These are phyloP conservation scores for Petrea volubilis DNA, from an alignment of 257 asterid genomes.

Conservation along the genomic window DNA sequence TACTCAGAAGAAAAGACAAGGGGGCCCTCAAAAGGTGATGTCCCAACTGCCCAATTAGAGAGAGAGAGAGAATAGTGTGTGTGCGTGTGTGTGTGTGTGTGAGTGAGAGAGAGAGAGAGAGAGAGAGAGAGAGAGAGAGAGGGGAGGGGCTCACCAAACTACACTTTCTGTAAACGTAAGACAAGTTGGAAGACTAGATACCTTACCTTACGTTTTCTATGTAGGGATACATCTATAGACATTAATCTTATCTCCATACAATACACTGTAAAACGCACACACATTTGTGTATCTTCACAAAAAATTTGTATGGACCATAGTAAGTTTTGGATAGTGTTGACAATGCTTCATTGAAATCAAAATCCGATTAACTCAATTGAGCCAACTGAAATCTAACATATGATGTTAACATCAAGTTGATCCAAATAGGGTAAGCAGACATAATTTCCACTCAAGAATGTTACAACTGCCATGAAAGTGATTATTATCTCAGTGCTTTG, in stretches of 20 bases:
- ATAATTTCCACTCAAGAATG: background rate
- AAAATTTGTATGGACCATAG: no score
- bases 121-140: no score
- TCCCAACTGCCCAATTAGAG: background rate
- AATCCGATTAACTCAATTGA: background rate
- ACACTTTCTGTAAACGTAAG: background rate
- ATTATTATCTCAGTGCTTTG: background rate
- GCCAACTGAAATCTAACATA: background rate
- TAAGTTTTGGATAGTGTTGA: no score
- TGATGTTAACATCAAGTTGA: background rate
- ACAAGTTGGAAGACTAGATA: background rate
- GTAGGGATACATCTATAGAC: background rate
- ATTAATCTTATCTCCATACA: background rate
- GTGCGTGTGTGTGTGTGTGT: no score
- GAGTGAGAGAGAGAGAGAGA: no score
- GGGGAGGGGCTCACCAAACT: background rate
- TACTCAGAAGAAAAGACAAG: background rate
- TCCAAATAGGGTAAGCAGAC: background rate
- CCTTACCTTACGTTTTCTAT: background rate
- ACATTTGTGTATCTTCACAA: no score
- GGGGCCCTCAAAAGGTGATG: background rate
- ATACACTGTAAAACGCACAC: background rate
- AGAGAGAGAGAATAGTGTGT: no score
- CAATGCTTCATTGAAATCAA: background rate
- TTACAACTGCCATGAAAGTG: background rate